phyloP scores from a whole-genome alignment of 441 rosid genomes.

The Rhodomyrtus psidioides region DNA sequence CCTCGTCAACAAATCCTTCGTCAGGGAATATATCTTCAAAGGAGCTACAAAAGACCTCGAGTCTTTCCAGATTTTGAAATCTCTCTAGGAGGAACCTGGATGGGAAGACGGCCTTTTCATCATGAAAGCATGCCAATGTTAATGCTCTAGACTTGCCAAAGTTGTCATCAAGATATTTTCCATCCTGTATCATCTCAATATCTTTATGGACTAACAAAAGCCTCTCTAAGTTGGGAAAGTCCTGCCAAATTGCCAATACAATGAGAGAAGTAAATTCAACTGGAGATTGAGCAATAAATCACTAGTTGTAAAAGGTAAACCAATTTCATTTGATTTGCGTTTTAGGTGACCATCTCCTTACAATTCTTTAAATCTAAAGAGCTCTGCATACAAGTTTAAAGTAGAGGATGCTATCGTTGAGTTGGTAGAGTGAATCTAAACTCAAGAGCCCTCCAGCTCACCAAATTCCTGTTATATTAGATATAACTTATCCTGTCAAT shows the following conservation, averaged over 20 bases:
- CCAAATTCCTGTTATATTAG: background rate
- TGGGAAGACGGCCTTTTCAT: background rate
- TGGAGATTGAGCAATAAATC: rapidly evolving
- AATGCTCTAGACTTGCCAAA: background rate
- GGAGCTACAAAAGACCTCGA: background rate
- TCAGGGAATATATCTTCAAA: background rate
- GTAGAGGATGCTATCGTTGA: background rate
- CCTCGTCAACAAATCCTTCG: rapidly evolving
- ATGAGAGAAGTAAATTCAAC: background rate
- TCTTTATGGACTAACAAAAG: background rate
- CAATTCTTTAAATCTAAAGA: background rate
- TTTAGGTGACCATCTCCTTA: background rate
- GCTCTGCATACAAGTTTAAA: background rate
- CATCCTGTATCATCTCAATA: rapidly evolving
- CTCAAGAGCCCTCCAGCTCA: background rate
- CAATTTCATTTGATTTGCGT: rapidly evolving
- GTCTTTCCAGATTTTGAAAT: rapidly evolving
- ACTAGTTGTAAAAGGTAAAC: rapidly evolving
- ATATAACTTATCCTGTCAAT: background rate
- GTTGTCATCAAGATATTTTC: background rate
- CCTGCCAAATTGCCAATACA: background rate
- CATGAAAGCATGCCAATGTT: background rate
- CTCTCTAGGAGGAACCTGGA: background rate
- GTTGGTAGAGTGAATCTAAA: background rate
- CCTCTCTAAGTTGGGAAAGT: background rate